phyloP scores from a whole-genome alignment of 805 yeast genomes.

The Metschnikowia anglica region DNA sequence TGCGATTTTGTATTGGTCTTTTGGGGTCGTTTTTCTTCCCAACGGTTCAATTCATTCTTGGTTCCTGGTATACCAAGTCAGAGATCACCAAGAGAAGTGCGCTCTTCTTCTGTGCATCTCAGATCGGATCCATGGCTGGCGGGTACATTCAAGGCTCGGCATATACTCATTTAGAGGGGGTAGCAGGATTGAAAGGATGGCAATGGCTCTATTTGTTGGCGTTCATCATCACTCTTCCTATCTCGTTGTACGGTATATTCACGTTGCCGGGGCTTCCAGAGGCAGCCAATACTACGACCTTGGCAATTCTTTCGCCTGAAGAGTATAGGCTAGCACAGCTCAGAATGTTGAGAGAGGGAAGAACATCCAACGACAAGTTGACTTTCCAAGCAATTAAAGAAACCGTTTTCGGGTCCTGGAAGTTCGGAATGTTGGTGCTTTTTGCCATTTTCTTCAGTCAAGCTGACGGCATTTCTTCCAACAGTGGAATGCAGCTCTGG shows the following conservation, averaged over 20 bases:
- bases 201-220: constrained; percentile 10
- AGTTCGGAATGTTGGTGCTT: constrained; percentile 25
- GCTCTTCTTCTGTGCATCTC: constrained; percentile 7
- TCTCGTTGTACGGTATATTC: constrained; percentile 13
- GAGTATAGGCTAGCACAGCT: constrained; percentile 13
- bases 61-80: constrained; percentile 10
- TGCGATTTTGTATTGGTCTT: constrained; percentile 7
- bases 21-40: constrained; percentile 10
- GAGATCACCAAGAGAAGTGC: constrained; percentile 8
- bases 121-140: constrained; percentile 9
- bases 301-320: constrained; percentile 4
- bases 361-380: constrained; percentile 21
- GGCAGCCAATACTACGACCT: constrained; percentile 4
- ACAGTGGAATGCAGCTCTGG: constrained; percentile 27
- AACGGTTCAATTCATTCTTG: constrained; percentile 7
- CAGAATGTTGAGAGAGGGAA: constrained; percentile 16
- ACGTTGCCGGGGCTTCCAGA: constrained; percentile 9
- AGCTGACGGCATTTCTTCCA: constrained; percentile 32
- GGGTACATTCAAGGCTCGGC: constrained; percentile 8
- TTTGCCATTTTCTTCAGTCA: constrained; percentile 34
- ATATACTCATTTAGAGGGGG: constrained; percentile 4
- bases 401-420: constrained; percentile 22
- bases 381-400: constrained; percentile 9
- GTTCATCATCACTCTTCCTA: constrained; percentile 8
- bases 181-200: constrained; percentile 7